phyloP scores from a whole-genome alignment of 225 moss, liverwort and hornwort species.

The Bryum argenteum region DNA sequence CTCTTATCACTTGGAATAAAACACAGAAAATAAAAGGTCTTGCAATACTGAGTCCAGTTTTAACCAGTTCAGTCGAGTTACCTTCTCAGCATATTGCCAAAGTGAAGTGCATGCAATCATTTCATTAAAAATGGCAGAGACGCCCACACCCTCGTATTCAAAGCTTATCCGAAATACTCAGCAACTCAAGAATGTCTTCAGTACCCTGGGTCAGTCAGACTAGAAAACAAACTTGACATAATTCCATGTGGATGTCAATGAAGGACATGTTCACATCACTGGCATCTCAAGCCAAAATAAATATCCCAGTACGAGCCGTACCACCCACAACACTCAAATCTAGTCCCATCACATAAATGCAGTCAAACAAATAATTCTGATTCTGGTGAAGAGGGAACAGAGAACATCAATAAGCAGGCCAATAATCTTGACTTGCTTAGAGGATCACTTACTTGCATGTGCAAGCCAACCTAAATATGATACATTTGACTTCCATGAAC shows the following conservation, averaged over 20 bases:
- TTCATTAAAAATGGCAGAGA: not conserved
- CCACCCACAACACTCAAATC: not conserved
- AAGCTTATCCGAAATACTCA: not conserved
- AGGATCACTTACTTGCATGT: conserved; percentile 16
- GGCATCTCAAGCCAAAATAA: not conserved
- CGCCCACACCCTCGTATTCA: not conserved
- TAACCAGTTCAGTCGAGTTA: no score
- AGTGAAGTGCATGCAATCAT: not conserved
- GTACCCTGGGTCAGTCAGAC: not conserved
- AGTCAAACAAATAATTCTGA: no score
- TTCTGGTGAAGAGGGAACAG: no score
- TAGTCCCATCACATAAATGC: not conserved
- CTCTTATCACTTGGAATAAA: no score
- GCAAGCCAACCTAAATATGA: conserved; percentile 30
- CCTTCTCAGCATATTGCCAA: no score
- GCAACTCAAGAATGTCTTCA: conserved; percentile 11
- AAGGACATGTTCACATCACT: not conserved
- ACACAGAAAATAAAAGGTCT: no score
- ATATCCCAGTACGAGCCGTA: no score
- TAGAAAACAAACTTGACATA: not conserved
- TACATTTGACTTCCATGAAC: conserved; percentile 35
- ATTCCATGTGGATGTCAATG: not conserved
- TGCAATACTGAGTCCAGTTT: no score
- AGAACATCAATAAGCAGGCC: no score
- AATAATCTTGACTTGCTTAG: no score